phyloP scores from a whole-genome alignment of 768 basidiomycete genomes.

The Suillus clintonianus region DNA sequence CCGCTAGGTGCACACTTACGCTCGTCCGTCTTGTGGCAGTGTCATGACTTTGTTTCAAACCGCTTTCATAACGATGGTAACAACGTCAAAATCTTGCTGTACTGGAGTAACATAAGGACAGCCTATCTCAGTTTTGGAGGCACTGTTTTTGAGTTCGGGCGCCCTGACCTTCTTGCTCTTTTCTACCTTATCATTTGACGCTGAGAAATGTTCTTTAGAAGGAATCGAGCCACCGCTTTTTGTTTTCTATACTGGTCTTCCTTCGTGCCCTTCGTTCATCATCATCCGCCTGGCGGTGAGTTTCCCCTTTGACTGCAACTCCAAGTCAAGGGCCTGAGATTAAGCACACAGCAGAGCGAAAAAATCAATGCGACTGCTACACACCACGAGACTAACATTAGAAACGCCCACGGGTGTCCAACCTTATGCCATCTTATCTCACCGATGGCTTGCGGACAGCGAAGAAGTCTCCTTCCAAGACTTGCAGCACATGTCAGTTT shows the following conservation, averaged over 20 bases:
- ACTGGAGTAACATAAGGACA: neutral
- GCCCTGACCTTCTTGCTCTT: neutral
- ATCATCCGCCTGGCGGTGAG: neutral
- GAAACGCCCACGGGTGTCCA: neutral
- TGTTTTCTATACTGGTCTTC: neutral
- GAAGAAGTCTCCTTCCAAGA: conserved; percentile 11
- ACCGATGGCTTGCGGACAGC: neutral
- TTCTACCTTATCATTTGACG: neutral
- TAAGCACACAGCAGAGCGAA: neutral
- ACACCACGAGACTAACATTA: neutral
- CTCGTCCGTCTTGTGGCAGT: neutral
- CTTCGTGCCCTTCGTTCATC: neutral
- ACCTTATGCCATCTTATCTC: conserved; percentile 5
- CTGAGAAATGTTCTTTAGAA: neutral
- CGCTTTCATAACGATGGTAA: neutral
- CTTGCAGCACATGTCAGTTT: neutral
- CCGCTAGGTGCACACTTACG: neutral
- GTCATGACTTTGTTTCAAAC: neutral
- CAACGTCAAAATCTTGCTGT: neutral
- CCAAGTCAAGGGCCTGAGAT: neutral
- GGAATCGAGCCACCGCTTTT: no score
- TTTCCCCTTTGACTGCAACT: neutral
- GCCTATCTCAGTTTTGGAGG: neutral
- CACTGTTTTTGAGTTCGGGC: neutral
- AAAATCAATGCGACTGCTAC: neutral